Evolutionary conservation across 2,329 filamentous ascomycete species (phyloP).

Genomic region (Alternaria tenuissima): DNA sequence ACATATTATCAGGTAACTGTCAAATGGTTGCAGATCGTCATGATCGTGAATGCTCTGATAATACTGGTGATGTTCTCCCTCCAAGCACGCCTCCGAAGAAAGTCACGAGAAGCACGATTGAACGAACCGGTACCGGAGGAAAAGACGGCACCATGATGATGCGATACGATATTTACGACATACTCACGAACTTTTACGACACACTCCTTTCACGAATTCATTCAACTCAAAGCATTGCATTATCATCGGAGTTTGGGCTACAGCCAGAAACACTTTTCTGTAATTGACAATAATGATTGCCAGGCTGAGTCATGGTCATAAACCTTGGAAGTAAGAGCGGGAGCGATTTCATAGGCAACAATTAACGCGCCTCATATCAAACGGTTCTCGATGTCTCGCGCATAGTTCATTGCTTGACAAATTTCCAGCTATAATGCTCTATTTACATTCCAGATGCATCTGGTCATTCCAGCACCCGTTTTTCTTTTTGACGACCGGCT

Average conservation of each 20-base stretch:
- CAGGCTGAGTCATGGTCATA: background rate
- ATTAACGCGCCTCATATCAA: background rate
- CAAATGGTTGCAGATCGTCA: constrained; percentile 41
- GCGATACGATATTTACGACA: background rate
- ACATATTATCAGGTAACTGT: constrained; percentile 26
- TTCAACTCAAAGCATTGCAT: constrained; percentile 5
- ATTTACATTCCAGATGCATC: background rate
- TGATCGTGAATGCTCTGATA: constrained; percentile 28
- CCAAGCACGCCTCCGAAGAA: constrained; percentile 35
- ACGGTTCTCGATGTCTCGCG: background rate
- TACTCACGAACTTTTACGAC: constrained; percentile 1
- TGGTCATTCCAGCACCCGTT: background rate
- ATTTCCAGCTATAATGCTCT: background rate
- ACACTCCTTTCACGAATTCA: background rate
- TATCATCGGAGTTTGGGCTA: constrained; percentile 9
- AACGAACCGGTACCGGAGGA: constrained; percentile 1
- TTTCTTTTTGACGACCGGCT: background rate
- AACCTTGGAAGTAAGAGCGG: background rate
- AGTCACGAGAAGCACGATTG: constrained; percentile 22
- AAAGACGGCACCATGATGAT: background rate
- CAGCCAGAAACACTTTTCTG: background rate
- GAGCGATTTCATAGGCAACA: background rate
- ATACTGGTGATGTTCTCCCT: constrained; percentile 33
- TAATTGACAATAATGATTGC: background rate
- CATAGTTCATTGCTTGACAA: background rate